phyloP scores from a whole-genome alignment of 441 rosid species.

The Adansonia grandidieri region DNA sequence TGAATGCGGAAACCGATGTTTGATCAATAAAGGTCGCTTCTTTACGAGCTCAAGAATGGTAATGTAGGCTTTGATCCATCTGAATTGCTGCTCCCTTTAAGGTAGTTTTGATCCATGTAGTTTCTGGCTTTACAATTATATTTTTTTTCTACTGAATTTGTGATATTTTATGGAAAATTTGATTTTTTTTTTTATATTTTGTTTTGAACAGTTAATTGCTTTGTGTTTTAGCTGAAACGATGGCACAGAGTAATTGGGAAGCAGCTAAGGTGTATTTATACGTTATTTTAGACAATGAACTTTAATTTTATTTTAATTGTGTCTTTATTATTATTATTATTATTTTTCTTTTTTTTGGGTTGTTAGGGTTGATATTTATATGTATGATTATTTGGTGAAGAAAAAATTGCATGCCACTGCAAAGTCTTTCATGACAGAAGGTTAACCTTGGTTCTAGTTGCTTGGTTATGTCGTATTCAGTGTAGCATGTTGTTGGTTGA shows the following conservation, averaged over 20 bases:
- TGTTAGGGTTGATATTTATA: conserved; percentile 94
- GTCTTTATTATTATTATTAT: neutral
- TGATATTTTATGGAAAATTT: no score
- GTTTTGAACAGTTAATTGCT: conserved; percentile 33
- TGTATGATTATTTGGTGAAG: conserved; percentile 93
- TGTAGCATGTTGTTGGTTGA: neutral
- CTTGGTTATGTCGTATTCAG: conserved; percentile 20
- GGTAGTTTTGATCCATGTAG: conserved; percentile 26
- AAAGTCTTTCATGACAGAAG: conserved; percentile 95
- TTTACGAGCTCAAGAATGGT: conserved; percentile 36
- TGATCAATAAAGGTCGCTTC: conserved; percentile 44
- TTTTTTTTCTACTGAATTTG: neutral
- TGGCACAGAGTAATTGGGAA: conserved; percentile 68
- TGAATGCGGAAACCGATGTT: conserved; percentile 32
- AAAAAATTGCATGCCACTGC: conserved; percentile 84
- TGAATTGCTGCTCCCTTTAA: conserved; percentile 23
- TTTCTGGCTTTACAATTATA: conserved; percentile 5
- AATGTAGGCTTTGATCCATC: conserved; percentile 53
- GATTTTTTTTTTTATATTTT: conserved; percentile 9
- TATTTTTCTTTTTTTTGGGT: neutral
- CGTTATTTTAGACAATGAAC: conserved; percentile 24
- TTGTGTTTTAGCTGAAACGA: conserved; percentile 38
- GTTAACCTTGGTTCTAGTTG: conserved; percentile 24
- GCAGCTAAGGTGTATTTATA: conserved; percentile 65
- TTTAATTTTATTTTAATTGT: neutral